Conservation (phyloP, 176 grass and related monocot species). For the Puccinellia tenuiflora region DNA sequence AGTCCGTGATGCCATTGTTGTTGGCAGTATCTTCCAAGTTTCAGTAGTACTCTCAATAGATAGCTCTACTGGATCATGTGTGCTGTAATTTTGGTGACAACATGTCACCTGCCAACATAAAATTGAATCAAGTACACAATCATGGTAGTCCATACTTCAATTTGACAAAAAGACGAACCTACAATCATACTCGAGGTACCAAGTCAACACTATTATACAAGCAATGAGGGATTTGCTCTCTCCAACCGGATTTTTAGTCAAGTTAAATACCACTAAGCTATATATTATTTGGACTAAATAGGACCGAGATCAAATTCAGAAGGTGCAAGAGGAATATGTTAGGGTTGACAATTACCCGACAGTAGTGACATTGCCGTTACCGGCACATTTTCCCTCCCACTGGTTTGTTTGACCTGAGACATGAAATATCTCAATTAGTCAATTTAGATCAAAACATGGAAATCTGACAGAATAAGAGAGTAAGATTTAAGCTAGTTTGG, state of each 20-base stretch:
- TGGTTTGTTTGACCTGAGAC: slow-evolving; percentile 51
- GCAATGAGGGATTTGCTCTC: background rate
- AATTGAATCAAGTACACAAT: background rate
- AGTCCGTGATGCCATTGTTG: background rate
- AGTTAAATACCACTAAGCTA: background rate
- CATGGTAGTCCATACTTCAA: background rate
- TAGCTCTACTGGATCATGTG: background rate
- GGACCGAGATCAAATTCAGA: background rate
- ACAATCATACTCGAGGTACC: background rate
- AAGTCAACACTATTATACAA: slow-evolving; percentile 1
- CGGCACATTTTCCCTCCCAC: slow-evolving; percentile 47
- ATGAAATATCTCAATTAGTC: background rate
- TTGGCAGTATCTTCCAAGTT: slow-evolving; percentile 20
- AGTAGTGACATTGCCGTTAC: slow-evolving; percentile 50
- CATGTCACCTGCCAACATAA: background rate
- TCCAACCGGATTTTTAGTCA: background rate
- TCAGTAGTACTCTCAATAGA: background rate
- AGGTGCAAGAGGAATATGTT: slow-evolving; percentile 6
- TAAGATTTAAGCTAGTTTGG: background rate
- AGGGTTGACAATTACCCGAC: slow-evolving; percentile 49
- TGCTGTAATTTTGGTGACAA: background rate
- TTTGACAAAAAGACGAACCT: background rate
- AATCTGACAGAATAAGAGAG: background rate
- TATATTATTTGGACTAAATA: slow-evolving; percentile 13
- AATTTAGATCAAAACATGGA: background rate